Base-by-base conservation (phyloP, 495 filamentous ascomycete genomes). In the Penicillium nucicola region DNA sequence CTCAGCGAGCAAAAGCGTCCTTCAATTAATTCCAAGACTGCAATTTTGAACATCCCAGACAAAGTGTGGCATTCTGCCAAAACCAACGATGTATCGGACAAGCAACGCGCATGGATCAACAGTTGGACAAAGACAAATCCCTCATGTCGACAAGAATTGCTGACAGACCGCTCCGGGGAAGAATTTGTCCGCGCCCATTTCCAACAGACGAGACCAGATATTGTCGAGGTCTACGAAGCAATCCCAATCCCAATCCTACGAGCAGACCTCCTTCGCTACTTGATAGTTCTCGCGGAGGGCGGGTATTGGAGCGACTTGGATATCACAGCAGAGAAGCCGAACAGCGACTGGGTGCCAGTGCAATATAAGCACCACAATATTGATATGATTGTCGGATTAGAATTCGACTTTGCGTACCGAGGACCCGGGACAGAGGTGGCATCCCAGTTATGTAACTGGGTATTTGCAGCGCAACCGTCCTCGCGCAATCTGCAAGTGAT, bases 291-390 rank as follows among this genome's bases (percentile, higher is more conserved):
- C 28, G 72, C 73, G 41, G 76, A 85, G 54, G 82, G 81, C 18
- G 81, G 80, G 1, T 37, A 81, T 8, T 85, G 77, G 58, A 77
- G 76, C 53, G 81, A 84, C 54, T 74, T 84, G 20, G 82, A 84
- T 60, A 77, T 79, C 38, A 75, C 77, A 32, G 79, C 75, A 40
- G 68, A 81, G 31, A 72, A 69, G 56, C 64, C 70, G 3, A 57
- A 81, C 32, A 46, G 57, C 19, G 63, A 71, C 31, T 85, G 81
- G 71, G 67, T 85, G 10, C 80, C 82, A 3, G 57, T 61, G 28
- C 64, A 76, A 28, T 78, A 77, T 51, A 57, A 71, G 42, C 45
- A 67, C 25, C 22, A 52, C 0, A 49, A 56, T 1, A 55, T 65
- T 4, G 65, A 69, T 18, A 61, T 76, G 41, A 61, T 77, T n/a